A percentile compares a stretch with the other conserved stretches of the same genome.
These are phyloP conservation scores for Multifurca ochricompacta DNA, from an alignment of 768 basidiomycete species.

Conservation along the genomic window DNA sequence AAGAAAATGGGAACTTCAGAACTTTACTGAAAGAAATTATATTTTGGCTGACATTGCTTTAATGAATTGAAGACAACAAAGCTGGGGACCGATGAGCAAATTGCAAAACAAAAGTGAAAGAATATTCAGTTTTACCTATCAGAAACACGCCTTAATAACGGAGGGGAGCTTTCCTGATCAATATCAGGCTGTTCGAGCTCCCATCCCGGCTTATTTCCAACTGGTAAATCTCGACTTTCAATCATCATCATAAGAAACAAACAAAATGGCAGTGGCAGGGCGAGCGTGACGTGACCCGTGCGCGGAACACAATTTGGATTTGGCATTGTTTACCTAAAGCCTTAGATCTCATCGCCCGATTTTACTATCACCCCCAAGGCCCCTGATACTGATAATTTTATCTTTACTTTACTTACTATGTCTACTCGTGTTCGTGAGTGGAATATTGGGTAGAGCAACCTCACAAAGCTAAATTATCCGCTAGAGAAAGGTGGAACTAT, in stretches of 20 bases:
- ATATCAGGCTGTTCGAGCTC: constrained; percentile 40
- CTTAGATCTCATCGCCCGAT: constrained; percentile 1
- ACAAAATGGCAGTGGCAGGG: no score
- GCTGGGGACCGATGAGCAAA: constrained; percentile 31
- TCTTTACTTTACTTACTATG: constrained; percentile 25
- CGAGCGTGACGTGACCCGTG: no score
- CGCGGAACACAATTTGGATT: not conserved
- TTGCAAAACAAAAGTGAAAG: not conserved
- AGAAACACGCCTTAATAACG: constrained; percentile 41
- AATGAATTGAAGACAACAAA: constrained; percentile 57
- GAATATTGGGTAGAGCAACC: not conserved
- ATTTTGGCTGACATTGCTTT: constrained; percentile 51
- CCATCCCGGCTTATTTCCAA: constrained; percentile 53
- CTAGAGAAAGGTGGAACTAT: constrained; percentile 65
- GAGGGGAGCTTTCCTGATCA: constrained; percentile 29
- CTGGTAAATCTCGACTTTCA: constrained; percentile 37
- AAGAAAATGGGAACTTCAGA: constrained; percentile 16
- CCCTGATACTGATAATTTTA: no score
- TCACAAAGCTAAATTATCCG: constrained; percentile 2
- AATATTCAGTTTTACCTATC: constrained; percentile 43
- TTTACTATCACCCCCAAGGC: not conserved
- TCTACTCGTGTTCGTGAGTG: constrained; percentile 55
- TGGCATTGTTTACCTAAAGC: not conserved
- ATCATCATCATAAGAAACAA: no score
- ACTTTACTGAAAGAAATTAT: constrained; percentile 9